phyloP scores from a whole-genome alignment of 2,329 filamentous ascomycete genomes.

The Aureobasidium sp. region DNA sequence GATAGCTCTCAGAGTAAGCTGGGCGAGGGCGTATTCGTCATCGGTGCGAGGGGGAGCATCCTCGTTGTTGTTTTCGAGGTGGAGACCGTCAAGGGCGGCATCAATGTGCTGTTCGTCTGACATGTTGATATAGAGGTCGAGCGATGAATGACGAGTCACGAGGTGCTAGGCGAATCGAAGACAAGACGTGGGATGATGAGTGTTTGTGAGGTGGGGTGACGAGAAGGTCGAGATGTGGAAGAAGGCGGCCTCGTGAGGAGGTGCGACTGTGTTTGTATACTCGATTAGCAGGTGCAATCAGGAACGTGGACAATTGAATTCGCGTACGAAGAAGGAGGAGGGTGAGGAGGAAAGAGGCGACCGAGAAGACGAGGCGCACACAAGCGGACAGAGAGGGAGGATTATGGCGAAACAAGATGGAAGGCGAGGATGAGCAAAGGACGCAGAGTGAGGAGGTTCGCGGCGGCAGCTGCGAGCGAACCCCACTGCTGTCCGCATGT shows the following conservation, averaged over 20 bases:
- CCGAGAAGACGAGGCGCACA: neutral
- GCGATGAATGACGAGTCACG: constrained; percentile 14
- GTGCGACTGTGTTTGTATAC: neutral
- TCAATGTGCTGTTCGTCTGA: constrained; percentile 32
- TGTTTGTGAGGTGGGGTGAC: neutral
- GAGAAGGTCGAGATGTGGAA: neutral
- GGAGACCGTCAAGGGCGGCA: constrained; percentile 37
- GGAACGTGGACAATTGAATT: neutral
- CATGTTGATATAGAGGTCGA: constrained; percentile 26
- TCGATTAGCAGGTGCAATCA: neutral
- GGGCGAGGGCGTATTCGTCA: constrained; percentile 88
- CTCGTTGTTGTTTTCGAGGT: constrained; percentile 36
- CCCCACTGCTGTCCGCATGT: neutral
- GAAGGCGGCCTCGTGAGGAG: neutral
- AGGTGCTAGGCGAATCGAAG: constrained; percentile 6
- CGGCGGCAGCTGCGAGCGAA: neutral
- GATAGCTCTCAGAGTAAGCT: constrained; percentile 91
- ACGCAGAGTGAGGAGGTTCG: neutral
- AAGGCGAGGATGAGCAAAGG: neutral
- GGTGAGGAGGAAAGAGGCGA: neutral
- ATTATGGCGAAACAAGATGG: neutral
- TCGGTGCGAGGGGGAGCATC: constrained; percentile 90
- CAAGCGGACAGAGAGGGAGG: neutral
- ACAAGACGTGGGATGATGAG: constrained; percentile 2
- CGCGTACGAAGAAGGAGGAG: neutral